phyloP scores from a whole-genome alignment of 306 rosid species.

The Quercus wislizeni region DNA sequence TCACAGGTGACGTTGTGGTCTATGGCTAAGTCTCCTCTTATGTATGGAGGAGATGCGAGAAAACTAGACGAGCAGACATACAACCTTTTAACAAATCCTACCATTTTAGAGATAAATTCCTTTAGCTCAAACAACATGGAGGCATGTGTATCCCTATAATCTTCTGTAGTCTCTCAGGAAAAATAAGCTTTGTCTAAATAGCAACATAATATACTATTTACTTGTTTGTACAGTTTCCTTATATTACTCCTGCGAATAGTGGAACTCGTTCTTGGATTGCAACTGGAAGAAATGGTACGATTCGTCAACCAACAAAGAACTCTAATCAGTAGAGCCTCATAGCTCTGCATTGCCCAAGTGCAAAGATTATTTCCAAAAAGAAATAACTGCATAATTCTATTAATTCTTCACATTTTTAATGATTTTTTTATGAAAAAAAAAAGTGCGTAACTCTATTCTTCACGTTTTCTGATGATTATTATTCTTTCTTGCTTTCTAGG shows the following conservation, averaged over 20 bases:
- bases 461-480: background rate
- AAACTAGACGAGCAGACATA: constrained; percentile 48
- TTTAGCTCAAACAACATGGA: constrained; percentile 79
- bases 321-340: constrained; percentile 1
- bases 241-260: constrained; percentile 14
- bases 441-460: background rate
- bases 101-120: constrained; percentile 65
- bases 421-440: too few relatives aligned
- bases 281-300: constrained; percentile 60
- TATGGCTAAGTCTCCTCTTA: constrained; percentile 92
- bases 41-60: constrained; percentile 95
- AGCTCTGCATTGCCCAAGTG: background rate
- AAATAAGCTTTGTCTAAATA: constrained; percentile 5
- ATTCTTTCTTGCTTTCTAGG: constrained; percentile 28
- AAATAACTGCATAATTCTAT: background rate
- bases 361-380: background rate
- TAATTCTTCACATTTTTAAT: constrained; percentile 1
- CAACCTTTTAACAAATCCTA: constrained; percentile 62
- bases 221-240: constrained; percentile 62
- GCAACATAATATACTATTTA: background rate
- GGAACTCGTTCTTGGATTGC: constrained; percentile 91
- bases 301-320: background rate
- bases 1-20: constrained; percentile 87
- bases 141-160: constrained; percentile 46
- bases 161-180: background rate